Evolutionary conservation across 306 rosid genomes (phyloP).

Genomic region (Crotalaria pallida): DNA sequence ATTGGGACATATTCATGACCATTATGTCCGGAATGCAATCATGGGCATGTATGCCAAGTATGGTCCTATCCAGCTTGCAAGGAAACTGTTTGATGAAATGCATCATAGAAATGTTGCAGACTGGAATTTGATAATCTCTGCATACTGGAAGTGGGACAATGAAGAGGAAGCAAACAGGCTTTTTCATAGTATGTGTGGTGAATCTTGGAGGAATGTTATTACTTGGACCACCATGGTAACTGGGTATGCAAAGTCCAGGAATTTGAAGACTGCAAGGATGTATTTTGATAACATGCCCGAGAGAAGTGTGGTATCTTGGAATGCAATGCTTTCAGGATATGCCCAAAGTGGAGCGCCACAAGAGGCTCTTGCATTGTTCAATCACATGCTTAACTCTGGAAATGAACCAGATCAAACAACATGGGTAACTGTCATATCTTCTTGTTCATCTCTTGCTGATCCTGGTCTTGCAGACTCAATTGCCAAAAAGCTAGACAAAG

Average conservation of each 20-base stretch:
- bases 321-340: constrained; percentile 72
- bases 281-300: constrained; percentile 55
- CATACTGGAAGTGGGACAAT: constrained; percentile 55
- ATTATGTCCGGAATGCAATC: constrained; percentile 45
- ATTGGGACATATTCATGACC: constrained; percentile 38
- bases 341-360: constrained; percentile 43
- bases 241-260: constrained; percentile 44
- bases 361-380: constrained; percentile 50
- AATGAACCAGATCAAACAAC: constrained; percentile 47
- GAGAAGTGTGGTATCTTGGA: constrained; percentile 65
- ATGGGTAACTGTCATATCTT: constrained; percentile 53
- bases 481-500: constrained; percentile 26
- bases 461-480: constrained; percentile 37
- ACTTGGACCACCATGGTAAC: constrained; percentile 69
- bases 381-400: constrained; percentile 41
- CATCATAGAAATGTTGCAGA: constrained; percentile 46
- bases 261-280: constrained; percentile 44
- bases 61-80: constrained; percentile 39
- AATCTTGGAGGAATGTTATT: constrained; percentile 35
- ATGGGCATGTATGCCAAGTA: constrained; percentile 34
- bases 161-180: constrained; percentile 46
- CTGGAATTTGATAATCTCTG: constrained; percentile 62
- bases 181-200: constrained; percentile 35
- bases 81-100: constrained; percentile 54
- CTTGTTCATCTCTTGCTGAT: constrained; percentile 42